Evolutionary conservation across 176 grass and related monocot genomes (phyloP).

Genomic region (Triticum turgidum): DNA sequence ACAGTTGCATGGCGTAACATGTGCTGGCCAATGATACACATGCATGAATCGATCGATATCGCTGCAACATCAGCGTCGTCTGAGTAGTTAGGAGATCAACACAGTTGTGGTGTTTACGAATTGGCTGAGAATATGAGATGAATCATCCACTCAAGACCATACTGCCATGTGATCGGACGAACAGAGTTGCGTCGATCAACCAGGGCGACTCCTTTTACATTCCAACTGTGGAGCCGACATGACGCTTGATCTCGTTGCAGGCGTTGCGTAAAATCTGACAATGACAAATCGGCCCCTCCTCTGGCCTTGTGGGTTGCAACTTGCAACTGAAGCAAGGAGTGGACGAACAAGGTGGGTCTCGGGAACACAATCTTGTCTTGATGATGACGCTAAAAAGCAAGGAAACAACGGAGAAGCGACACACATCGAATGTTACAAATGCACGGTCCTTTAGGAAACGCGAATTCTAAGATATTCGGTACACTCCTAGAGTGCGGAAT

Average conservation of each 20-base stretch:
- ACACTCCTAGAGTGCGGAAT: background rate
- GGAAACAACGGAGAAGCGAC: background rate
- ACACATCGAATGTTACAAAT: background rate
- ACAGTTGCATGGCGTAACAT: background rate
- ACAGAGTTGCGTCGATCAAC: background rate
- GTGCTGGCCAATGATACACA: background rate
- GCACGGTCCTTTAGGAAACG: background rate
- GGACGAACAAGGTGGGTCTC: background rate
- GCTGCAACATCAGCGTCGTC: conserved; percentile 3
- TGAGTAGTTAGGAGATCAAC: background rate
- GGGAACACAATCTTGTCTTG: background rate
- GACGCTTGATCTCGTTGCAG: background rate
- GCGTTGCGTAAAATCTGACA: background rate
- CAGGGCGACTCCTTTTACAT: background rate
- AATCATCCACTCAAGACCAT: background rate
- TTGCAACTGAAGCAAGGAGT: background rate
- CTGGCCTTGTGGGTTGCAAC: background rate
- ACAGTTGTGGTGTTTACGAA: background rate
- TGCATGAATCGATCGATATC: background rate
- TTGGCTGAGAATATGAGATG: conserved; percentile 7
- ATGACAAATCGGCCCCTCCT: background rate
- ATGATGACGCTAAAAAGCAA: background rate
- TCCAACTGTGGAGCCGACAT: background rate
- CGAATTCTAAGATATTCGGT: background rate
- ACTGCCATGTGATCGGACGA: background rate